Evolutionary conservation across 192 early-diverging fungal genomes (phyloP), one percentile per base, ranked within the genome.

Genomic region (Coemansia sp.): DNA sequence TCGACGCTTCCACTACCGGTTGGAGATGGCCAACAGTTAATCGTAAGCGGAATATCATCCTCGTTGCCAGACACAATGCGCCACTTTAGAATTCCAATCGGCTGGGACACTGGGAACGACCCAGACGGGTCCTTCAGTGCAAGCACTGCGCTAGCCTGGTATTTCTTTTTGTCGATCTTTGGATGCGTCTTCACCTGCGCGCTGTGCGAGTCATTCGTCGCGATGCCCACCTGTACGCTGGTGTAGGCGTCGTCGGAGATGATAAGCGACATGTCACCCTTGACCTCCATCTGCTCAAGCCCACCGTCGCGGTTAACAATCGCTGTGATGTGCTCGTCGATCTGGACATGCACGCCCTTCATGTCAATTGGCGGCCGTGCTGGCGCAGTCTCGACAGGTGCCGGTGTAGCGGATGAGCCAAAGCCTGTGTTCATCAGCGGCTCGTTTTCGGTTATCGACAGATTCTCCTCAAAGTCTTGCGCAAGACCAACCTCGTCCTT

Each of bases 1-100:
- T 96, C 95, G 45, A 88, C 88, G 1, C 87, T 84, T 4, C 97
- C 95, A 71, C 83, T 88, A 48, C 88, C 94, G 28, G 87, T 84
- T 29, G 92, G 94, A 19, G 94, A 91, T 22, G 97, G 95, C 97
- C 97, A 98, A 84, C 97, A 98, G 81, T 93, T 98, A 73, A 97
- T 79, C 8, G 67, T 62, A 15, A 99, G 84, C 44, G 97, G 97
- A 41, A 97, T 82, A 31, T 70, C 79, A 44, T 84, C 89, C 45
- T 97, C 95, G 72, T 94, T 91, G 56, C 83, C 84, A 14, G 92
- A 89, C 14, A 88, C 83, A 30, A 85, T 87, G 59, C 94, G 88
- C 94, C 94, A 99, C 74, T 89, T 90, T 40, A 99, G 82, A 53
- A 99, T 84, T 14, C 88, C 90, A 20, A 96, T 84, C 13, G 93